Conservation (phyloP, 768 basidiomycete genomes). For the Phanerodontia chrysosporium region DNA sequence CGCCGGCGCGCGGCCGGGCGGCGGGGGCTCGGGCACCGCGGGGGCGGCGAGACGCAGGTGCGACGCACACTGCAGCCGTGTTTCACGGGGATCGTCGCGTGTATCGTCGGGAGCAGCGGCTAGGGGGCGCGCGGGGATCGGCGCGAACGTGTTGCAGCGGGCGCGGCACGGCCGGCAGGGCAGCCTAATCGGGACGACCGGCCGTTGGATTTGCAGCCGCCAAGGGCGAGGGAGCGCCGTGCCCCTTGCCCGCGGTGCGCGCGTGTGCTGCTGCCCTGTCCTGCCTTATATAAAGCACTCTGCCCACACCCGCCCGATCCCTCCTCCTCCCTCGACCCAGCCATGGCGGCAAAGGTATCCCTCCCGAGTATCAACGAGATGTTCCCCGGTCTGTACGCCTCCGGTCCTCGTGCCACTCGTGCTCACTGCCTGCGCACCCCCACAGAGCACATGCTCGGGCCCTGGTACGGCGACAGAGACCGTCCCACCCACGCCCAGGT, state of each 20-base stretch:
- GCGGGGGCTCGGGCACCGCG: neutral
- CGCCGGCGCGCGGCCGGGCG: neutral
- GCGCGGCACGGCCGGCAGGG: neutral
- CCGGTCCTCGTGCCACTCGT: neutral
- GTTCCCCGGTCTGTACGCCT: conserved; percentile 21
- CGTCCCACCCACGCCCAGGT: neutral
- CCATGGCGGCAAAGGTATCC: conserved; percentile 6
- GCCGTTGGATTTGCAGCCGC: neutral
- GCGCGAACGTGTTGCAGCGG: neutral
- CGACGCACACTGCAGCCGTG: neutral
- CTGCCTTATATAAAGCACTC: neutral
- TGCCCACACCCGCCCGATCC: neutral
- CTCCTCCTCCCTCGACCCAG: neutral
- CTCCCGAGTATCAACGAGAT: conserved; percentile 28
- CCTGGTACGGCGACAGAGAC: neutral
- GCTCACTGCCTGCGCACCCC: neutral
- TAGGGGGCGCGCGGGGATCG: neutral
- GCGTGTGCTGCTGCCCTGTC: neutral
- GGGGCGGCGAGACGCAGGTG: neutral
- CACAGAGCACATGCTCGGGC: conserved; percentile 6
- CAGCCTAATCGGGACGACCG: neutral
- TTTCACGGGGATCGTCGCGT: neutral
- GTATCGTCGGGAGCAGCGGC: neutral
- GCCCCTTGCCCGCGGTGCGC: neutral
- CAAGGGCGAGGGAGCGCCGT: too few species aligned